Conservation (phyloP, 495 filamentous ascomycete species). For the Corynascus novoguineensis region DNA sequence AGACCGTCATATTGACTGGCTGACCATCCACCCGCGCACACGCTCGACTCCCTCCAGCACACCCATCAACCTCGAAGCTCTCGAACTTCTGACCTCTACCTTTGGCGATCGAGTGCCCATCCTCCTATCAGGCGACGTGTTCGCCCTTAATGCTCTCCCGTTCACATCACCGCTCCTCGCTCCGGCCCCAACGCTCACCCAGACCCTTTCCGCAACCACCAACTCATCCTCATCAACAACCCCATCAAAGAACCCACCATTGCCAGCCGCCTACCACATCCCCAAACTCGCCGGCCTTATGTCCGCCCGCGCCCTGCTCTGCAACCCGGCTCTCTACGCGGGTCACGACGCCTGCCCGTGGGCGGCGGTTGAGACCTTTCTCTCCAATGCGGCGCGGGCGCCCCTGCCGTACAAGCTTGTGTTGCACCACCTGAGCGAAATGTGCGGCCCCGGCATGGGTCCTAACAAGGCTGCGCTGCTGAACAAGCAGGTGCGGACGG, state of each 20-base stretch:
- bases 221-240: conserved; percentile 20
- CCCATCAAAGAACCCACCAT: conserved; percentile 17
- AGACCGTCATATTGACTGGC: conserved; percentile 48
- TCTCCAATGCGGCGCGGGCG: conserved; percentile 44
- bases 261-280: no score
- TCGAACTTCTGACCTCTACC: conserved; percentile 47
- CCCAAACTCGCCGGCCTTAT: conserved; percentile 50
- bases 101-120: conserved; percentile 47
- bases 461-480: conserved; percentile 43
- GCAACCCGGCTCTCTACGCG: conserved; percentile 58
- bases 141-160: conserved; percentile 42
- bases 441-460: conserved; percentile 51
- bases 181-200: conserved; percentile 18
- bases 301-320: conserved; percentile 57
- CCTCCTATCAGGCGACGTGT: conserved; percentile 59
- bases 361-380: conserved; percentile 54
- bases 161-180: conserved; percentile 36
- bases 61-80: conserved; percentile 54
- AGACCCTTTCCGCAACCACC: conserved; percentile 18
- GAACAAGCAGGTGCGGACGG: conserved; percentile 45
- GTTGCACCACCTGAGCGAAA: conserved; percentile 59
- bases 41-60: conserved; percentile 49
- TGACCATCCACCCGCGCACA: conserved; percentile 60
- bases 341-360: conserved; percentile 53
- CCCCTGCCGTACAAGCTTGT: conserved; percentile 56